Percentiles rank a stretch among this genome's conserved stretches.
Conservation (phyloP, 1,284 basidiomycete species). For the Marasmius sp. region DNA sequence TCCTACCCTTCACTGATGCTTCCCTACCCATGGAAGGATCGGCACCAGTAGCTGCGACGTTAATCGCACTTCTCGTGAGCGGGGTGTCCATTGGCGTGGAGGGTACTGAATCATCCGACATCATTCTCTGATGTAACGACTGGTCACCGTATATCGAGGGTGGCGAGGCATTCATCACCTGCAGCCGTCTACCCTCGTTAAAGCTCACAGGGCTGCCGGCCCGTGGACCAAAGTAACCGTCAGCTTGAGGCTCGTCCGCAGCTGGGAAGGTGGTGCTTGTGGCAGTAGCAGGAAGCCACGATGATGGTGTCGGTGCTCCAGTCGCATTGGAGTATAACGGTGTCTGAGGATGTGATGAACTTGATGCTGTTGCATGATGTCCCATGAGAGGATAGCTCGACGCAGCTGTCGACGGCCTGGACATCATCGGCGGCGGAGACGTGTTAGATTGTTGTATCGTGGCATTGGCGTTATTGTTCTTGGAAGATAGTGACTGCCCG, state of each 20-base stretch:
- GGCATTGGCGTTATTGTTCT: too few relatives aligned
- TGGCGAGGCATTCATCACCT: slow-evolving; percentile 3
- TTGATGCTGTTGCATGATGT: background rate
- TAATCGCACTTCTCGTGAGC: background rate
- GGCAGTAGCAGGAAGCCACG: background rate
- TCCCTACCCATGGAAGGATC: background rate
- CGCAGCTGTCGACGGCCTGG: slow-evolving; percentile 41
- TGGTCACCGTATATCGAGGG: background rate
- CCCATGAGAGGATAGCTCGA: slow-evolving; percentile 28
- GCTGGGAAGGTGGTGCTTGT: background rate
- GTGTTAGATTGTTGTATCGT: background rate
- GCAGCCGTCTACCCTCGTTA: background rate
- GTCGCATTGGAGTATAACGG: background rate
- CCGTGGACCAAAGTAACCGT: background rate
- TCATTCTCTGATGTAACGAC: slow-evolving; percentile 4
- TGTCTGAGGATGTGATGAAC: background rate
- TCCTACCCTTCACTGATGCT: background rate
- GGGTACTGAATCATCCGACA: slow-evolving; percentile 4
- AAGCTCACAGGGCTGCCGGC: background rate
- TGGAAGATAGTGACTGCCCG: slow-evolving; percentile 32
- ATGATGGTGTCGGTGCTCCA: slow-evolving; percentile 4
- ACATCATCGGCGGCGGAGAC: slow-evolving; percentile 28
- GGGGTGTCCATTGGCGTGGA: slow-evolving; percentile 15
- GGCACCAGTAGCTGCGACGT: background rate
- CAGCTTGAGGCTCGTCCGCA: background rate